Conservation (phyloP, 1,284 basidiomycete species). For the Boletus albobrunnescens region DNA sequence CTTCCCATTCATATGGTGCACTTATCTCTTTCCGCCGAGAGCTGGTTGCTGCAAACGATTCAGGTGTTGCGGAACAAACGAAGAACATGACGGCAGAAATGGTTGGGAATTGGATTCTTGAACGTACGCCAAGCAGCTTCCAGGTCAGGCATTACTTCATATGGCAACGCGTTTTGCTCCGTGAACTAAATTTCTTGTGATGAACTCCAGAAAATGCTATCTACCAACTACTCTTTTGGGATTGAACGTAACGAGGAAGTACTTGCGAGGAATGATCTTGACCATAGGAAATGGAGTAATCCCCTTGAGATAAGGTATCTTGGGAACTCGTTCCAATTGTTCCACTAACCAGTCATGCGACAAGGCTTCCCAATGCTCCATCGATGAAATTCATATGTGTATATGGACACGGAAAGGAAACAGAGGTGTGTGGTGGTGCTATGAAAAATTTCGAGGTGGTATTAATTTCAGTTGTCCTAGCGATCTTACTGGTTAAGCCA, state of each 20-base stretch:
- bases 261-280: slow-evolving; percentile 62
- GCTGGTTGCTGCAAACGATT: background rate
- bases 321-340: background rate
- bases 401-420: slow-evolving; percentile 96
- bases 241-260: slow-evolving; percentile 76
- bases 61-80: slow-evolving; percentile 24
- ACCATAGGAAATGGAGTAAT: slow-evolving; percentile 90
- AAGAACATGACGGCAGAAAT: slow-evolving; percentile 79
- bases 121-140: slow-evolving; percentile 82
- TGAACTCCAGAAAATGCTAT: slow-evolving; percentile 78
- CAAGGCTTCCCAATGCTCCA: slow-evolving; percentile 85
- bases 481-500: slow-evolving; percentile 71
- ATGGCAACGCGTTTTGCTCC: background rate
- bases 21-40: slow-evolving; percentile 74
- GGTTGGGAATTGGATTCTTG: slow-evolving; percentile 77
- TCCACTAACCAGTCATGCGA: background rate
- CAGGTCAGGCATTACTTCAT: slow-evolving; percentile 46
- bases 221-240: slow-evolving; percentile 88
- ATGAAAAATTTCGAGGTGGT: background rate
- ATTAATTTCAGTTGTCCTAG: slow-evolving; percentile 33
- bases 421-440: slow-evolving; percentile 59
- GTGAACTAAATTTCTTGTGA: slow-evolving; percentile 1
- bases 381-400: slow-evolving; percentile 92
- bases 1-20: slow-evolving; percentile 72
- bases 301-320: slow-evolving; percentile 81